phyloP scores from a whole-genome alignment of 2,329 filamentous ascomycete species.

The Xylariomycetidae sp. region DNA sequence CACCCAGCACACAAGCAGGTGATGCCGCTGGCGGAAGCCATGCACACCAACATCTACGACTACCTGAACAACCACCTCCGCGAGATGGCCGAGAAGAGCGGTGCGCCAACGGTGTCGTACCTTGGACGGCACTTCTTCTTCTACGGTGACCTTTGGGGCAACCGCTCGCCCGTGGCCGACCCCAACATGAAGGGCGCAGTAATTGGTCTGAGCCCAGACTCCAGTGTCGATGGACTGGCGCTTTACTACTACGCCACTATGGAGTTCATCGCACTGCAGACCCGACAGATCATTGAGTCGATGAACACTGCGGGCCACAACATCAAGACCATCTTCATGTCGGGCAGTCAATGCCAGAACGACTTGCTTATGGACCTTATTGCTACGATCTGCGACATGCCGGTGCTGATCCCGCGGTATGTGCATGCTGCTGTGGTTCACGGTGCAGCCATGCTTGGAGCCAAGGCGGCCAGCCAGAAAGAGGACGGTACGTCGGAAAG shows the following conservation, averaged over 20 bases:
- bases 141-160: conserved; percentile 96
- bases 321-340: conserved; percentile 97
- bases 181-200: conserved; percentile 87
- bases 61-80: conserved; percentile 85
- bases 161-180: conserved; percentile 89
- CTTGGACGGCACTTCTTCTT: conserved; percentile 95
- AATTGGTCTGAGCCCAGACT: conserved; percentile 81
- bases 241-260: conserved; percentile 93
- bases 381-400: conserved; percentile 84
- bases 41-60: conserved; percentile 87
- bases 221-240: conserved; percentile 78
- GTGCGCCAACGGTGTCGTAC: conserved; percentile 74
- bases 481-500: conserved; percentile 73
- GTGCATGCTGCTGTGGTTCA: conserved; percentile 94
- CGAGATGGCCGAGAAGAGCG: conserved; percentile 61
- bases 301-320: conserved; percentile 89
- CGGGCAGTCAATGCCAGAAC: conserved; percentile 95
- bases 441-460: conserved; percentile 96
- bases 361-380: conserved; percentile 85
- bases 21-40: conserved; percentile 69
- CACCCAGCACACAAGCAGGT: conserved; percentile 86
- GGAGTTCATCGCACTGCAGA: conserved; percentile 98
- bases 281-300: conserved; percentile 84
- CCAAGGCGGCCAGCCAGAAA: conserved; percentile 86
- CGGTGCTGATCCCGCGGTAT: conserved; percentile 87